Evolutionary conservation across 179 eudicot genomes (phyloP).

Genomic region (Beta corolliflora): DNA sequence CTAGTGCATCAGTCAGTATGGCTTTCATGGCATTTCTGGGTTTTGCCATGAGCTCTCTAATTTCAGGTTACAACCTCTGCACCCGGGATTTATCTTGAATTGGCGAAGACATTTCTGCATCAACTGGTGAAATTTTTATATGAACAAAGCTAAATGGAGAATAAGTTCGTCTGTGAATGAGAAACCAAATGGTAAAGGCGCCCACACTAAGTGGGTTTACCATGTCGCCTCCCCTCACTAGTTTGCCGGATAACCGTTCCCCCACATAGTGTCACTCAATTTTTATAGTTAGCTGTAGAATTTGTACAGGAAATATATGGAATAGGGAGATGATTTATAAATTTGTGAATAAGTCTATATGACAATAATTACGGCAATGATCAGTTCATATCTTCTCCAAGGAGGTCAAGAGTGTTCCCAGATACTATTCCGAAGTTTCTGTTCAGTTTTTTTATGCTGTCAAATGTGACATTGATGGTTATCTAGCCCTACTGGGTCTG

Average conservation of each 20-base stretch:
- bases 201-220: too few relatives aligned
- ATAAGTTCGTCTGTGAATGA: too few relatives aligned
- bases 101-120: background rate
- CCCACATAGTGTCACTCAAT: background rate
- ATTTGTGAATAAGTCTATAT: constrained; percentile 23
- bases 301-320: constrained; percentile 35
- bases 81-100: constrained; percentile 30
- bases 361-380: constrained; percentile 24
- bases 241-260: too few relatives aligned
- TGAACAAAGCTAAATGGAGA: too few relatives aligned
- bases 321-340: constrained; percentile 17
- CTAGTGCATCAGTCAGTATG: constrained; percentile 71
- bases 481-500: background rate
- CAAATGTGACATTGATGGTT: background rate
- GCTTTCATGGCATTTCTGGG: constrained; percentile 78
- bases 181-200: too few relatives aligned
- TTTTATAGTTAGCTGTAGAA: constrained; percentile 24
- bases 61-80: constrained; percentile 80
- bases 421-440: background rate
- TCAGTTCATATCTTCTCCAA: too few relatives aligned
- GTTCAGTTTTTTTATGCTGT: background rate
- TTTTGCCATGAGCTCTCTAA: constrained; percentile 75
- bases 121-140: background rate
- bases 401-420: too few relatives aligned
- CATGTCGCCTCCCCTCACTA: too few relatives aligned